Evolutionary conservation across 2,329 filamentous ascomycete species (phyloP).

Genomic region (Penicillium sp.): DNA sequence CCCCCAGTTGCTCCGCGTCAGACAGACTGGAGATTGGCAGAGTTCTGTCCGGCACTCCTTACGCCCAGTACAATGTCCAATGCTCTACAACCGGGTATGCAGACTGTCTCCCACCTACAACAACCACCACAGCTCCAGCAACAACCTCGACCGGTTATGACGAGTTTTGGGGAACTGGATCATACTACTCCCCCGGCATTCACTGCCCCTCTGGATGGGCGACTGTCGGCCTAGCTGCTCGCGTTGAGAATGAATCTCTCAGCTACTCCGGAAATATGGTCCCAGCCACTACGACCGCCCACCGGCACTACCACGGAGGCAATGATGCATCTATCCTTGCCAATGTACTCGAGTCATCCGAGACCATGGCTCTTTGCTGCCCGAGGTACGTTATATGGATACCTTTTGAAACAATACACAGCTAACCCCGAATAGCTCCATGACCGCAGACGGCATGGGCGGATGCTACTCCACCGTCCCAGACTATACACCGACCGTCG

Average conservation of each 20-base stretch:
- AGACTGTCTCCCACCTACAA: constrained; percentile 1
- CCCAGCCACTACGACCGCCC: background rate
- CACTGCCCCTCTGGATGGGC: constrained; percentile 10
- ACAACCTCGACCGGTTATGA: background rate
- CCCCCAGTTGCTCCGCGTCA: constrained; percentile 5
- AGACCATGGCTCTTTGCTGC: background rate
- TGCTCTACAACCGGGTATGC: background rate
- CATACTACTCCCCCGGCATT: constrained; percentile 14
- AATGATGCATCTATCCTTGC: background rate
- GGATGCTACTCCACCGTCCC: constrained; percentile 1
- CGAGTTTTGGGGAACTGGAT: background rate
- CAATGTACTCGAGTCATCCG: background rate
- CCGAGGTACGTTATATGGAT: background rate
- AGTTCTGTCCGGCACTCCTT: background rate
- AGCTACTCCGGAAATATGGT: constrained; percentile 1
- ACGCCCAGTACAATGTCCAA: background rate
- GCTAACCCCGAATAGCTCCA: background rate
- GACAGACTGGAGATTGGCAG: background rate
- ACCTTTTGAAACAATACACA: background rate
- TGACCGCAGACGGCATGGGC: background rate
- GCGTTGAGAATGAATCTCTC: background rate
- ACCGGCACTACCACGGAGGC: background rate
- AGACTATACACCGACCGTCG: background rate
- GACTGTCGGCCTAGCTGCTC: constrained; percentile 2
- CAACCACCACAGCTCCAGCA: background rate